Evolutionary conservation across 176 grass and related monocot genomes (phyloP), one percentile per base, ranked within the genome.

Genomic region (Zoysia japonica): DNA sequence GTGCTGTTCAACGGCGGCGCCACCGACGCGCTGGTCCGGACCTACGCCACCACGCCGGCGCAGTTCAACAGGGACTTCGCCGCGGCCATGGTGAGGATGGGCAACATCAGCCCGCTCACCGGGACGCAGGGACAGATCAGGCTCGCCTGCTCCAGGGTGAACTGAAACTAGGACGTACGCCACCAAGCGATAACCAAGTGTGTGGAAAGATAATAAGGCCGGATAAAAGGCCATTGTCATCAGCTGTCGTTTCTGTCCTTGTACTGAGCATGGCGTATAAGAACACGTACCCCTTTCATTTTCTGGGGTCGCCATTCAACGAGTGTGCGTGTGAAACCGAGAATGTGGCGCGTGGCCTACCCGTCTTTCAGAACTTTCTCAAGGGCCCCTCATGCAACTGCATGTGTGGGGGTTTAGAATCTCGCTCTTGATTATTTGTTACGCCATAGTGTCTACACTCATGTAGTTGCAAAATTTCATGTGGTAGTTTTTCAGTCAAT

Each of bases 1-100:
- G 83, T 36, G 72, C 78, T 94, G 9, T 94, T 89, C 81, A 94
- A 85, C 40, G 86, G 86, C 20, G 89, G 92, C 73, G 17, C 69
- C 49, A 84, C 89, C 3, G 89, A 94, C 71, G 71, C 40, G 72
- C 73, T 64, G 0, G 89, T 89, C 16, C 57, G 3, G 73, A 91
- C 51, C 74, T 91, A 79, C 56, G 70, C 85, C 0, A 82, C 50
- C 48, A 82, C 13, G 68, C 2, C 68, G 2, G 20, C 77, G 5
- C 17, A 67, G 1, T 94, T 94, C 70, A 63, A 45, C 72, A 67
- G 15, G 5, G 84, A 83, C 71, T 90, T 90, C 67, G 75, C 47
- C 11, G 20, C 61, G 20, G 84, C 80, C 6, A 90, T 90, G 83
- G 79, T 82, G 72, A 90, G 78, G 67, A 86, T 90, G 88, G 88